Evolutionary conservation across 1,284 basidiomycete genomes (phyloP).

Genomic region (Ceratobasidium sp.): DNA sequence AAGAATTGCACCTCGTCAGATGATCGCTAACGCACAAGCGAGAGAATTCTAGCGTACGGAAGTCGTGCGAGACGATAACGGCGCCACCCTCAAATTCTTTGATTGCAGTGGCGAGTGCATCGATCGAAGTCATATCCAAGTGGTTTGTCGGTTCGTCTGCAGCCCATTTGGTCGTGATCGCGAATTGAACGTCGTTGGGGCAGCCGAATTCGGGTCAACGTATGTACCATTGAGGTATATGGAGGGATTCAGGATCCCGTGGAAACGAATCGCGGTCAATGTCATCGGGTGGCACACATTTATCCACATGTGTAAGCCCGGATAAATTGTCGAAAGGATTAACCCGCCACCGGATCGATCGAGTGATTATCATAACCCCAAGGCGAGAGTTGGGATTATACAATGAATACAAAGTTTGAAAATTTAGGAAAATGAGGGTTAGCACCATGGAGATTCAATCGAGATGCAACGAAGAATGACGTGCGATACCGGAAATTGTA

Average conservation of each 20-base stretch:
- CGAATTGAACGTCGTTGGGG: background rate
- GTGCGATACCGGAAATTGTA: background rate
- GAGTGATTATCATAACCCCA: too few species aligned
- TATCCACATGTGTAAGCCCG: too few species aligned
- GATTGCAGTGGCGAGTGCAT: slow-evolving; percentile 91
- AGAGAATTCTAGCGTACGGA: slow-evolving; percentile 64
- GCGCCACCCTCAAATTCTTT: slow-evolving; percentile 98
- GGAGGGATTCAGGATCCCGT: too few species aligned
- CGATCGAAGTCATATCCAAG: slow-evolving; percentile 93
- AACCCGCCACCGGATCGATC: too few species aligned
- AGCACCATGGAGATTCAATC: slow-evolving; percentile 35
- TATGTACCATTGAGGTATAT: too few species aligned
- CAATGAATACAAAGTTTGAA: too few species aligned
- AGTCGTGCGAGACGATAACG: slow-evolving; percentile 96
- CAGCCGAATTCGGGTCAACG: background rate
- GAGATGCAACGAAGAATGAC: background rate
- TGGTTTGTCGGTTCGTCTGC: slow-evolving; percentile 89
- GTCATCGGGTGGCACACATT: too few species aligned
- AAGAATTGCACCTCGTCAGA: slow-evolving; percentile 48
- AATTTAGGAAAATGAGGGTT: background rate
- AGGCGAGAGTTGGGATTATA: too few species aligned
- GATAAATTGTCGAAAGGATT: too few species aligned
- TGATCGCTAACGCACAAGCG: slow-evolving; percentile 41
- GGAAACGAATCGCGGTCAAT: too few species aligned
- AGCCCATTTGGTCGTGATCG: background rate